Evolutionary conservation across 2,329 filamentous ascomycete species (phyloP).

Genomic region (Paraphaeosphaeria sporulosa): DNA sequence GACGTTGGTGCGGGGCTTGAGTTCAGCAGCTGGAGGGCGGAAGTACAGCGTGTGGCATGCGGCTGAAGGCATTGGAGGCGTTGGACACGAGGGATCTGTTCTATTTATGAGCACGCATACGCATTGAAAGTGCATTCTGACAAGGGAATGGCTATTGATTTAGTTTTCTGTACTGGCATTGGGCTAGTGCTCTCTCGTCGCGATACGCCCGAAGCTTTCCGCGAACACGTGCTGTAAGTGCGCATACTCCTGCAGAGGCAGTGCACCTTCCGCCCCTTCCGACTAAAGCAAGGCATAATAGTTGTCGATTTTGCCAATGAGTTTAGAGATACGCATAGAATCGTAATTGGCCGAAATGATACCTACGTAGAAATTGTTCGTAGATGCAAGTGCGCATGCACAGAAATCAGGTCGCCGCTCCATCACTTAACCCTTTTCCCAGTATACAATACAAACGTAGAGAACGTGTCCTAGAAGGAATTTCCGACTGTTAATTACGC

Average conservation of each 20-base stretch:
- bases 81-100: neutral
- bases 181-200: neutral
- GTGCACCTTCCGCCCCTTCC: neutral
- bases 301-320: neutral
- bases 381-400: neutral
- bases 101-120: neutral
- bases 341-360: conserved; percentile 6
- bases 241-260: no score
- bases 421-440: neutral
- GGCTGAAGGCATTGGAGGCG: conserved; percentile 5
- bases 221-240: no score
- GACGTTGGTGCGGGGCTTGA: neutral
- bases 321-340: neutral
- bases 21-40: conserved; percentile 2
- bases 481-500: neutral
- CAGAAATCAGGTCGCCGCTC: conserved; percentile 7
- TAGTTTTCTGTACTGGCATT: neutral
- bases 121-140: no score
- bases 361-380: conserved; percentile 4
- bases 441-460: conserved; percentile 7
- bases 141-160: neutral
- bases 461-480: neutral
- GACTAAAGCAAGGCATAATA: neutral
- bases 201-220: no score
- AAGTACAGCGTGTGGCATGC: conserved; percentile 1